These are phyloP conservation scores for Misopates orontium DNA, from an alignment of 257 asterid species.

Conservation along the genomic window DNA sequence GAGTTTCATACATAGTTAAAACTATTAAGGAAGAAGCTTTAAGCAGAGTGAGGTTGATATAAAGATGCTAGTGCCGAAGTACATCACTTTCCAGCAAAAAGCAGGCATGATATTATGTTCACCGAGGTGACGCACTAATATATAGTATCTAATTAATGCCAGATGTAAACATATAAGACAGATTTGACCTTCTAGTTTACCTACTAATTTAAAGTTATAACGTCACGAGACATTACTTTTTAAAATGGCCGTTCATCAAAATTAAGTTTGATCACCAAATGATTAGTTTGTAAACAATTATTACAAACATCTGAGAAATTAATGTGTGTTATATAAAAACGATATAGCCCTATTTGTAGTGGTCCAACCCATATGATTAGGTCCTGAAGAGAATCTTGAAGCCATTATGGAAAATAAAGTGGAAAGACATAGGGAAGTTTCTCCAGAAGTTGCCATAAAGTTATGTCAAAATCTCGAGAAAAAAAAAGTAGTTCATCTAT, in stretches of 20 bases:
- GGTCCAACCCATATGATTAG: conserved; percentile 20
- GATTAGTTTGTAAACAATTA: not conserved
- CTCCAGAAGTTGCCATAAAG: not conserved
- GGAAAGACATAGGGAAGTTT: conserved; percentile 8
- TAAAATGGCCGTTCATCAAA: not conserved
- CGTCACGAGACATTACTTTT: not conserved
- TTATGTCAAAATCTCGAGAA: conserved; percentile 25
- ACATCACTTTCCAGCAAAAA: not conserved
- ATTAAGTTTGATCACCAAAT: not conserved
- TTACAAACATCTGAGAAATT: too few relatives aligned
- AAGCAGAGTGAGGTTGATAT: not conserved
- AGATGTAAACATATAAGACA: conserved; percentile 23
- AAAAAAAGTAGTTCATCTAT: conserved; percentile 9
- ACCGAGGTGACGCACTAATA: not conserved
- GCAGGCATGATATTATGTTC: conserved; percentile 24
- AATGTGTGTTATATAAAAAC: too few relatives aligned
- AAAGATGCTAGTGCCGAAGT: conserved; percentile 15
- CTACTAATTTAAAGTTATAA: not conserved
- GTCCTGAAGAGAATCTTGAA: conserved; percentile 20
- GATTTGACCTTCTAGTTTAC: not conserved
- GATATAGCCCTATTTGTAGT: not conserved
- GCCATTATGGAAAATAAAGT: conserved; percentile 21
- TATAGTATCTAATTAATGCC: conserved; percentile 24
- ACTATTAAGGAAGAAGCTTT: not conserved
- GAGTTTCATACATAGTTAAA: not conserved